These are phyloP conservation scores for Talaromyces wortmannii DNA, from an alignment of 495 filamentous ascomycete genomes.

Conservation along the genomic window DNA sequence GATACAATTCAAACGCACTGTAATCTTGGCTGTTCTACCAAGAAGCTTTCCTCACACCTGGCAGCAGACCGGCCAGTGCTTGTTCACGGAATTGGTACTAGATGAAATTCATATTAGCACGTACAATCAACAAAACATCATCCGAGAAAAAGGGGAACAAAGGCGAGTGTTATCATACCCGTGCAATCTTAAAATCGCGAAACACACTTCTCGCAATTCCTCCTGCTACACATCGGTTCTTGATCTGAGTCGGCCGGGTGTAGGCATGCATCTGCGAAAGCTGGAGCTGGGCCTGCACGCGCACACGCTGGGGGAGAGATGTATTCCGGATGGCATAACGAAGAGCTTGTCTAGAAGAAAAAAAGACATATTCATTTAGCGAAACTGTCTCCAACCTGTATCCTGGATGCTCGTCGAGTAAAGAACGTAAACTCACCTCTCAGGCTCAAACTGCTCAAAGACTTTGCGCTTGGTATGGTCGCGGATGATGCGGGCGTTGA, in stretches of 20 bases:
- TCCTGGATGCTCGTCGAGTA: neutral
- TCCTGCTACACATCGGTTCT: slow-evolving; percentile 83
- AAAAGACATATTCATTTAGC: slow-evolving; percentile 1
- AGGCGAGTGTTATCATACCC: slow-evolving; percentile 51
- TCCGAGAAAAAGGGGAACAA: neutral
- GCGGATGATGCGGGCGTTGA: slow-evolving; percentile 77
- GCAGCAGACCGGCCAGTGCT: slow-evolving; percentile 79
- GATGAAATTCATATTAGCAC: slow-evolving; percentile 5
- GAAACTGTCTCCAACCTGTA: neutral
- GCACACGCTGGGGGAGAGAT: slow-evolving; percentile 67
- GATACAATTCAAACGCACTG: neutral
- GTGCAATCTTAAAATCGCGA: slow-evolving; percentile 80
- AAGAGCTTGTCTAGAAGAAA: slow-evolving; percentile 73
- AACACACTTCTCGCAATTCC: slow-evolving; percentile 82
- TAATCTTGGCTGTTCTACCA: slow-evolving; percentile 50
- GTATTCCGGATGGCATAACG: slow-evolving; percentile 94
- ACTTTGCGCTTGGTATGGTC: slow-evolving; percentile 95
- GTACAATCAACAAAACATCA: neutral
- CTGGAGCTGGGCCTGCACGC: slow-evolving; percentile 87
- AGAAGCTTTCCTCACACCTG: slow-evolving; percentile 91
- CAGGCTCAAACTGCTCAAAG: slow-evolving; percentile 75
- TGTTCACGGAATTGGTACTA: slow-evolving; percentile 91
- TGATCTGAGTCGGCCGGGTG: slow-evolving; percentile 86
- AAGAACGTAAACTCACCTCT: slow-evolving; percentile 52
- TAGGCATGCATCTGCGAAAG: slow-evolving; percentile 92